Percentiles rank a stretch among this genome's conserved stretches.
Evolutionary conservation across 352 stramenopile species (phyloP).

Genomic region (Phytophthora syringae): DNA sequence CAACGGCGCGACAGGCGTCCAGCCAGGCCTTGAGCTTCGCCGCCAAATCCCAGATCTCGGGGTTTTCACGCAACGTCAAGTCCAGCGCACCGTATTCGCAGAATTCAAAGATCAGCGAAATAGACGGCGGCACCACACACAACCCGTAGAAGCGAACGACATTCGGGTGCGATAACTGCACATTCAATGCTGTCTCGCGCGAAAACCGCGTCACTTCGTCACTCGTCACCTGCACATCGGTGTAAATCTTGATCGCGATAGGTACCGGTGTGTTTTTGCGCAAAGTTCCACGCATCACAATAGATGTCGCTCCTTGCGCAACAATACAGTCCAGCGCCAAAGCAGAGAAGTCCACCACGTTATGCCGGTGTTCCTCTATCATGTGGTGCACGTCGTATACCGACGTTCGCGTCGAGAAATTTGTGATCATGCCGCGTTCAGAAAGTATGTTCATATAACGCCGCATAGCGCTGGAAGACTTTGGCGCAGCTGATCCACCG

Average conservation of each 20-base stretch:
- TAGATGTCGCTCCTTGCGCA: constrained; percentile 78
- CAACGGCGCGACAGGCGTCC: constrained; percentile 81
- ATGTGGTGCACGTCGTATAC: constrained; percentile 91
- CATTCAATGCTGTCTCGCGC: constrained; percentile 80
- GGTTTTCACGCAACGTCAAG: constrained; percentile 52
- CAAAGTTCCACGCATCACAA: constrained; percentile 81
- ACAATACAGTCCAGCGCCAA: constrained; percentile 81
- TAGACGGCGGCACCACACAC: constrained; percentile 83
- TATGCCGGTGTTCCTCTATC: constrained; percentile 87
- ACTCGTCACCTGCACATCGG: constrained; percentile 80
- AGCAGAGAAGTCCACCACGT: constrained; percentile 82
- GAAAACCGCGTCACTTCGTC: constrained; percentile 86
- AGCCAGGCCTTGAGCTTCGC: constrained; percentile 86
- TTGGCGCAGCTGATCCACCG: constrained; percentile 37
- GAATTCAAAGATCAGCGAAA: constrained; percentile 89
- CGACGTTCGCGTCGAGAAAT: constrained; percentile 87
- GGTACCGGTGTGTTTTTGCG: constrained; percentile 47
- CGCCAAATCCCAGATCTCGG: constrained; percentile 63
- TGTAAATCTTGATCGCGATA: constrained; percentile 90
- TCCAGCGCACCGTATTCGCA: constrained; percentile 86
- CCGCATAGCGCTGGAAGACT: constrained; percentile 65
- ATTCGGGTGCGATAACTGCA: constrained; percentile 85
- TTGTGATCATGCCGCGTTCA: constrained; percentile 87
- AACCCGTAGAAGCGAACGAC: constrained; percentile 84
- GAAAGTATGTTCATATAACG: constrained; percentile 78